Evolutionary conservation across 306 rosid species (phyloP).

Genomic region (Cajanus cajan): DNA sequence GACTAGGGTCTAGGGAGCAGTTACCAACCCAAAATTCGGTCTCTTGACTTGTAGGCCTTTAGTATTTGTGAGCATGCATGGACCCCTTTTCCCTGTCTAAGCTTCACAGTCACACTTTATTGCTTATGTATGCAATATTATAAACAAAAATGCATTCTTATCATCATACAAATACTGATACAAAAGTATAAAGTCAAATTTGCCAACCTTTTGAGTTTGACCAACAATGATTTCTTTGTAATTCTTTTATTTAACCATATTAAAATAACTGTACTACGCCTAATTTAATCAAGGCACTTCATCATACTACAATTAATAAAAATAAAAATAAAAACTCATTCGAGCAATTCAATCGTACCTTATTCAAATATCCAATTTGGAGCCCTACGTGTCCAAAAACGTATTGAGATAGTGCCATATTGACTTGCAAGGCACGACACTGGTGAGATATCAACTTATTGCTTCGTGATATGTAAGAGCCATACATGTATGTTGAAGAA

Average conservation of each 20-base stretch:
- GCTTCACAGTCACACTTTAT: constrained; percentile 14
- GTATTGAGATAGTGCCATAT: background rate
- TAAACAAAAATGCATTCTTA: background rate
- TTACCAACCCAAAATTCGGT: constrained; percentile 36
- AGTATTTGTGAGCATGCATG: constrained; percentile 28
- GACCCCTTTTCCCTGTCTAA: constrained; percentile 36
- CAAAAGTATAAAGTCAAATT: background rate
- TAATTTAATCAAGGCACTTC: background rate
- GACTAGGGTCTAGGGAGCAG: too few relatives aligned
- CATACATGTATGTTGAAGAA: constrained; percentile 32
- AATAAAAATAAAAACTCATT: background rate
- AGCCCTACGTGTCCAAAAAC: constrained; percentile 25
- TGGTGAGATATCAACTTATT: background rate
- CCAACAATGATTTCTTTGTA: background rate
- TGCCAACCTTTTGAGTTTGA: background rate
- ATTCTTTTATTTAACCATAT: background rate
- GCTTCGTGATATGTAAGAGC: constrained; percentile 1
- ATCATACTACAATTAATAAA: background rate
- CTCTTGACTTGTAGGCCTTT: constrained; percentile 46
- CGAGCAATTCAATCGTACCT: background rate
- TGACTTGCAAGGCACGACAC: constrained; percentile 36
- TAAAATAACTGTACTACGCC: background rate
- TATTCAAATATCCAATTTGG: background rate
- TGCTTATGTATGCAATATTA: background rate
- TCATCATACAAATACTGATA: background rate